Percentiles rank a stretch among this genome's conserved stretches.
phyloP scores from a whole-genome alignment of 495 filamentous ascomycete species.

The Bathelium albidoporum region DNA sequence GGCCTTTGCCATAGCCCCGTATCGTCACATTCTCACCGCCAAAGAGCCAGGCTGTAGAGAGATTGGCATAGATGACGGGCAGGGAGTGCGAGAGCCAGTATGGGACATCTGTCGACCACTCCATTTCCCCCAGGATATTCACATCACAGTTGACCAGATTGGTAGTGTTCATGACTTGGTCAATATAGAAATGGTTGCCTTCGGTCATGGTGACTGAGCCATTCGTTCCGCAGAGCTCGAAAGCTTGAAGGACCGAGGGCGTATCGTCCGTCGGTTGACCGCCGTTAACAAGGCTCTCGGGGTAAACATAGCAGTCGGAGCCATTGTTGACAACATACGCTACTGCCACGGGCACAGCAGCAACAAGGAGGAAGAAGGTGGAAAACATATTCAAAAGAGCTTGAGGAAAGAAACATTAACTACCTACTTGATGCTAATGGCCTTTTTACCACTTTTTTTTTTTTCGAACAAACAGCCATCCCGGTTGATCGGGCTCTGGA shows the following conservation, averaged over 20 bases:
- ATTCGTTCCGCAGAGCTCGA: not conserved
- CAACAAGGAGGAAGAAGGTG: not conserved
- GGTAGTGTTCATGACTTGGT: slow-evolving; percentile 16
- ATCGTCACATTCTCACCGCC: slow-evolving; percentile 13
- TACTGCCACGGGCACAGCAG: not conserved
- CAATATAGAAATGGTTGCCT: slow-evolving; percentile 15
- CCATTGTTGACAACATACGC: slow-evolving; percentile 14
- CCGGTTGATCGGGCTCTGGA: not conserved
- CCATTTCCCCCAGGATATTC: slow-evolving; percentile 15
- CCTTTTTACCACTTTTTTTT: not conserved
- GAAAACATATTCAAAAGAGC: not conserved
- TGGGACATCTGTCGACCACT: slow-evolving; percentile 14
- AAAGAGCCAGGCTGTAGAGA: slow-evolving; percentile 15
- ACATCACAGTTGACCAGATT: slow-evolving; percentile 18
- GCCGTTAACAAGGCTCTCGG: slow-evolving; percentile 8
- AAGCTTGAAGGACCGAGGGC: slow-evolving; percentile 5
- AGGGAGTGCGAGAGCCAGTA: slow-evolving; percentile 17
- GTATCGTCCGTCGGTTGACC: slow-evolving; percentile 10
- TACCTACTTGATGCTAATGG: not conserved
- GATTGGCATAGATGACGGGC: slow-evolving; percentile 13
- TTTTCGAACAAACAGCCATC: not conserved
- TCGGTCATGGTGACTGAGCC: slow-evolving; percentile 4
- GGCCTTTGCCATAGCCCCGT: slow-evolving; percentile 13
- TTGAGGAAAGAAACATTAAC: not conserved
- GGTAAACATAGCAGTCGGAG: slow-evolving; percentile 12